Evolutionary conservation across 2,329 filamentous ascomycete species (phyloP).

Genomic region (Penicillium sp.): DNA sequence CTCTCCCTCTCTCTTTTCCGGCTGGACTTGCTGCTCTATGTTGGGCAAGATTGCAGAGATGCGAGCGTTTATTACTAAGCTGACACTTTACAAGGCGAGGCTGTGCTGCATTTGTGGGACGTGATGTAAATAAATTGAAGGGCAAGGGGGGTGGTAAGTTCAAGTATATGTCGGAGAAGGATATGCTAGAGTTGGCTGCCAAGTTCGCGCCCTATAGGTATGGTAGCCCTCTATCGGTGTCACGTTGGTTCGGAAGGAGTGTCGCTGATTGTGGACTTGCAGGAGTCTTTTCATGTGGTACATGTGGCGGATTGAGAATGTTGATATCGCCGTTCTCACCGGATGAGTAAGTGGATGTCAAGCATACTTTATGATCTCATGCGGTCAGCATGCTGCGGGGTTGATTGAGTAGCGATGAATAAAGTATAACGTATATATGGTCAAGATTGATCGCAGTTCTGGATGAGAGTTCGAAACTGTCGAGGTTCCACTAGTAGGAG

Average conservation of each 20-base stretch:
- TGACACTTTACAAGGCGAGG: slow-evolving; percentile 59
- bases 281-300: slow-evolving; percentile 97
- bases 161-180: slow-evolving; percentile 95
- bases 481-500: neutral
- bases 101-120: slow-evolving; percentile 84
- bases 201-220: slow-evolving; percentile 80
- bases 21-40: neutral
- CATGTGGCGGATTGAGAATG: slow-evolving; percentile 87
- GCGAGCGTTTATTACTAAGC: neutral
- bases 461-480: neutral
- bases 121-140: slow-evolving; percentile 82
- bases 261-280: neutral
- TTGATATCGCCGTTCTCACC: slow-evolving; percentile 63
- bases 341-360: slow-evolving; percentile 11
- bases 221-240: slow-evolving; percentile 24
- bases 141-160: slow-evolving; percentile 79
- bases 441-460: neutral
- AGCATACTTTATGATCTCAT: neutral
- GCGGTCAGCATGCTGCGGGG: neutral
- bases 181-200: slow-evolving; percentile 82
- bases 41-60: neutral
- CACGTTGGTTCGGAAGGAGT: neutral
- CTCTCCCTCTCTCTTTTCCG: neutral
- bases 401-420: neutral
- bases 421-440: neutral